Base-by-base conservation (phyloP, 2,329 filamentous ascomycete species). In the Scolecobasidium constrictum region DNA sequence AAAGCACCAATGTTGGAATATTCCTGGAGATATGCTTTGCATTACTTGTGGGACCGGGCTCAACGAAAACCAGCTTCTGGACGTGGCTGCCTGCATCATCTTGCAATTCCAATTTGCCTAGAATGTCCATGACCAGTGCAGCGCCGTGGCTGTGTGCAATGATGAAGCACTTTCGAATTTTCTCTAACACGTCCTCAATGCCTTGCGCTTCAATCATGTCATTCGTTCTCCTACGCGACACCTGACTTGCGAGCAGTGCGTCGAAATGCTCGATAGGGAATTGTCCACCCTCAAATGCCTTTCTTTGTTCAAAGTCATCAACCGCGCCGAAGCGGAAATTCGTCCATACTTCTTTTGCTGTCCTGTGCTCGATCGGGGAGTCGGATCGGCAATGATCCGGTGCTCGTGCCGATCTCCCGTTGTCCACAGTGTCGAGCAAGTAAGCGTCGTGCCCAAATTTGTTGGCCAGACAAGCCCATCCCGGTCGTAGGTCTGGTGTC, bases 121-220 rank as follows among this genome's bases (percentile, higher is more conserved):
- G 13, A 3, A 33, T 34, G 3, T 37, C 12, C 34, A 46, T 21
- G 19, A 42, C 23, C 21, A 46, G 13, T n/a, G 34, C 39, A 7
- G 39, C 39, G 3, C 44, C 44, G 28, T 46, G 39, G 16, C 44
- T 46, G 31, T 46, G 44, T n/a, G 44, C 44, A 15, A 42, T 16
- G 20, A 46, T 26, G 28, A 33, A 42, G 23, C 44, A 43, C 15
- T 33, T 17, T 31, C 44, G 38, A 26, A 46, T 46, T 38, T 31
- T 42, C 4, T 16, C 34, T 15, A 42, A 26, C 15, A 38, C 44
- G n/a, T 46, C 44, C 6, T 35, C 38, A 18, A 46, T 42, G n/a
- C 39, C 44, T 18, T 23, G 28, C 23, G 39, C 39, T 23, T 46
- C 44, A 9, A 38, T n/a, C 23, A n/a, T 20, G 22, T 42, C 40